A percentile compares a stretch with the other conserved stretches of the same genome.
These are phyloP conservation scores for Chlorella sp. DNA, from an alignment of 139 green algal genomes.

Conservation along the genomic window DNA sequence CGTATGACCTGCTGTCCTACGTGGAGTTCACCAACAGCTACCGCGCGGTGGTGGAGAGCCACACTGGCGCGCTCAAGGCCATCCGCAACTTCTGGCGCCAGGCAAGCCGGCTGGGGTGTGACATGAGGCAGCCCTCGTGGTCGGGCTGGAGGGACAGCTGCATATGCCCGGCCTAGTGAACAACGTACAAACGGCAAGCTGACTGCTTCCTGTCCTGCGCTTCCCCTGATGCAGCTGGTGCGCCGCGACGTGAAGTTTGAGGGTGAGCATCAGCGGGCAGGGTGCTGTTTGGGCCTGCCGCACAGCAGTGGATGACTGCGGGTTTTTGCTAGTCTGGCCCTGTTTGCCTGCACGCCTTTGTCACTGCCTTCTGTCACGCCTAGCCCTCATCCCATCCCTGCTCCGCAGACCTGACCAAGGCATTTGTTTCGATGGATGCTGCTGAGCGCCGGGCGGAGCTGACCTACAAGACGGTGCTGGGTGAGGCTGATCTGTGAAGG, in stretches of 20 bases:
- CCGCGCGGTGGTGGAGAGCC: slow-evolving; percentile 18
- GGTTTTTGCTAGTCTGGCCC: too few species aligned
- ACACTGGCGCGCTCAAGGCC: slow-evolving; percentile 53
- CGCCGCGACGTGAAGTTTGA: slow-evolving; percentile 15
- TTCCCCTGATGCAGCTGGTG: not conserved
- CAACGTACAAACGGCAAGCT: too few species aligned
- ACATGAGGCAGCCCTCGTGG: too few species aligned
- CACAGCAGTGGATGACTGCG: too few species aligned
- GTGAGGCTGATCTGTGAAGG: not conserved
- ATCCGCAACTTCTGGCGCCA: slow-evolving; percentile 60
- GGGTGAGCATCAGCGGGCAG: not conserved
- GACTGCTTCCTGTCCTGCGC: too few species aligned
- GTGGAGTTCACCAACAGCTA: slow-evolving; percentile 48
- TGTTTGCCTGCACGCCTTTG: too few species aligned
- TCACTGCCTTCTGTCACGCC: too few species aligned
- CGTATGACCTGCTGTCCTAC: slow-evolving; percentile 60
- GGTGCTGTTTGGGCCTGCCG: too few species aligned
- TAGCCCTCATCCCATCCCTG: not conserved
- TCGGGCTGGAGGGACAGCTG: too few species aligned
- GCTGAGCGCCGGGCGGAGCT: slow-evolving; percentile 35
- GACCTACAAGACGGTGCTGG: slow-evolving; percentile 48
- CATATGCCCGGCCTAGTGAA: too few species aligned
- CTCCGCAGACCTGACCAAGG: slow-evolving; percentile 39
- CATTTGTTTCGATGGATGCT: slow-evolving; percentile 38
- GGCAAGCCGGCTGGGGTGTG: not conserved